Evolutionary conservation across 2,329 filamentous ascomycete species (phyloP).

Genomic region (Fusarium cicatricum): DNA sequence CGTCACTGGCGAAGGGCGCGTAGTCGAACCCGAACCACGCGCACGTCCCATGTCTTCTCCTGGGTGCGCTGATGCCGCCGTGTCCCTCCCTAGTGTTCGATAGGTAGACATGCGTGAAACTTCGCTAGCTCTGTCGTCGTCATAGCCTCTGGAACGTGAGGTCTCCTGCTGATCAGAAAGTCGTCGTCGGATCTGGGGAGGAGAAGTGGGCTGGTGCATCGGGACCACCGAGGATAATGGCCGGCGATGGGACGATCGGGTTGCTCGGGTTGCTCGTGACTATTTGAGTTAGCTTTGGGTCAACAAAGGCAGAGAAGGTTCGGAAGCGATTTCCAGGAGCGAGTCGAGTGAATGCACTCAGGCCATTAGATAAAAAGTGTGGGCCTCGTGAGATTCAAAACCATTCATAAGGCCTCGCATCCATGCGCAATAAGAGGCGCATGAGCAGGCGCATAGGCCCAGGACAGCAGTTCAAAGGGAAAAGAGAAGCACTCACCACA

Average conservation of each 20-base stretch:
- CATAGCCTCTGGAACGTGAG: conserved; percentile 49
- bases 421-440: conserved; percentile 1
- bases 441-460: conserved; percentile 15
- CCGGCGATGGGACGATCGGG: conserved; percentile 57
- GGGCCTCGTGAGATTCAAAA: not conserved
- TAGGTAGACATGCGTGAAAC: conserved; percentile 55
- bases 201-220: conserved; percentile 58
- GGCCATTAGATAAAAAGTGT: not conserved
- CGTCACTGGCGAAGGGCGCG: conserved; percentile 57
- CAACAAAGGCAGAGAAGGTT: conserved; percentile 10
- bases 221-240: conserved; percentile 62
- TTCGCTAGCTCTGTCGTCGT: conserved; percentile 54
- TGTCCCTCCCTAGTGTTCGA: conserved; percentile 54
- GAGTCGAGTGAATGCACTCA: conserved; percentile 1
- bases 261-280: conserved; percentile 58
- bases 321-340: not conserved
- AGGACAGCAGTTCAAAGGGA: conserved; percentile 14
- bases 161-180: conserved; percentile 66
- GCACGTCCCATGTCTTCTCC: conserved; percentile 49
- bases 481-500: conserved; percentile 54
- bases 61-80: conserved; percentile 50
- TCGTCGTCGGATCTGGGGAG: conserved; percentile 60
- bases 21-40: conserved; percentile 44
- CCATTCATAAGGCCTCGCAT: too few species aligned
- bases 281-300: conserved; percentile 42